Percentiles rank a stretch among this genome's conserved stretches.
Evolutionary conservation across 495 filamentous ascomycete species (phyloP).

Genomic region (Oidiodendron maius): DNA sequence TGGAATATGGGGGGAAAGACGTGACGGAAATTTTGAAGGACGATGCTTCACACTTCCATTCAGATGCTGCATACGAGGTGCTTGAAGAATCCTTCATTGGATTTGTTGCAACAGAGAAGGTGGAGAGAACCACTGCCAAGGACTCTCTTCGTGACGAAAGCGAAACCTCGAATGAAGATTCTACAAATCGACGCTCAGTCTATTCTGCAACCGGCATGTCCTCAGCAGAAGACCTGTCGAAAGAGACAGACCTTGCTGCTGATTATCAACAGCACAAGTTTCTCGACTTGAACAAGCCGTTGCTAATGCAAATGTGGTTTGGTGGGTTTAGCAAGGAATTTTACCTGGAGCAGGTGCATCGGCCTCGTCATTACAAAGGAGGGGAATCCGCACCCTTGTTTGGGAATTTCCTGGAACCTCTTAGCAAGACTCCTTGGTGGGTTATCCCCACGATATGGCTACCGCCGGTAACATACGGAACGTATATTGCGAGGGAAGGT

Average conservation of each 20-base stretch:
- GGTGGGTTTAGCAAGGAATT: constrained; percentile 88
- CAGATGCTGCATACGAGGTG: constrained; percentile 89
- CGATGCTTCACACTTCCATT: constrained; percentile 74
- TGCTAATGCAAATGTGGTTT: constrained; percentile 84
- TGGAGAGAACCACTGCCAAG: constrained; percentile 37
- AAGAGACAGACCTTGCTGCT: constrained; percentile 66
- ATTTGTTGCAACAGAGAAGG: constrained; percentile 53
- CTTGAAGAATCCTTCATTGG: constrained; percentile 77
- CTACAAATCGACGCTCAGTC: constrained; percentile 24
- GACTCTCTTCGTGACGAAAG: constrained; percentile 32
- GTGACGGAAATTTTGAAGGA: constrained; percentile 78
- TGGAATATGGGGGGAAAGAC: constrained; percentile 89
- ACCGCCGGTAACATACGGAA: constrained; percentile 72
- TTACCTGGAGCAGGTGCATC: constrained; percentile 93
- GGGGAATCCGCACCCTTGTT: constrained; percentile 91
- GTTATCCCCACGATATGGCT: constrained; percentile 80
- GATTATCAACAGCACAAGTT: constrained; percentile 91
- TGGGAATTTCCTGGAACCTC: constrained; percentile 94
- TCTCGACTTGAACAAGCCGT: constrained; percentile 78
- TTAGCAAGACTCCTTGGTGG: constrained; percentile 93
- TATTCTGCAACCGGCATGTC: constrained; percentile 81
- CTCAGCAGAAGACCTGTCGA: constrained; percentile 74
- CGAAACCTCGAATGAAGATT: constrained; percentile 18
- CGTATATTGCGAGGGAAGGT: constrained; percentile 58
- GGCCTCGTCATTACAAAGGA: constrained; percentile 89